Conservation (phyloP, 352 stramenopile genomes). For the Pythium phragmiticola region DNA sequence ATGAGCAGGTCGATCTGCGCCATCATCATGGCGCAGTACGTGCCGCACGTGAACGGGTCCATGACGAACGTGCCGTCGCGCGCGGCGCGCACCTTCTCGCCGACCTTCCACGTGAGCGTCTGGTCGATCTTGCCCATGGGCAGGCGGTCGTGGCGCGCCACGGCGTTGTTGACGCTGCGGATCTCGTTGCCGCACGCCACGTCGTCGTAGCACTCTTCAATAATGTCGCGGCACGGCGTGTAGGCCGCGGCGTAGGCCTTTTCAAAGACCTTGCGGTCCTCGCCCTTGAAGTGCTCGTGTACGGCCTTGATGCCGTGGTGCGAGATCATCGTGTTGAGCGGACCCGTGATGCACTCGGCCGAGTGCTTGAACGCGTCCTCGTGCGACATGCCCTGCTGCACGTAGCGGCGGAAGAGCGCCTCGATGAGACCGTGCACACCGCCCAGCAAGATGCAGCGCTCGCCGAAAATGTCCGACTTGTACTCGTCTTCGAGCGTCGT, state of each 20-base stretch:
- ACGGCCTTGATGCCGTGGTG: slow-evolving; percentile 97
- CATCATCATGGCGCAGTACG: slow-evolving; percentile 99
- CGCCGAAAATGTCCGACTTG: slow-evolving; percentile 98
- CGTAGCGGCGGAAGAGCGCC: slow-evolving; percentile 96
- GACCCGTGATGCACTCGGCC: slow-evolving; percentile 96
- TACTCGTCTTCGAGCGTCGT: slow-evolving; percentile 97
- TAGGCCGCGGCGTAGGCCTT: slow-evolving; percentile 96
- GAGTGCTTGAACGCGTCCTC: slow-evolving; percentile 97
- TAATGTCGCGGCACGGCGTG: slow-evolving; percentile 95
- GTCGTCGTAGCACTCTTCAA: slow-evolving; percentile 99
- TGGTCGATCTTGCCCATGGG: slow-evolving; percentile 98
- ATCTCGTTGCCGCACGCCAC: slow-evolving; percentile 98
- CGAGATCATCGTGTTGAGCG: slow-evolving; percentile 97
- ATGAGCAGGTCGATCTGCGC: slow-evolving; percentile 97
- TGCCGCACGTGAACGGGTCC: slow-evolving; percentile 96
- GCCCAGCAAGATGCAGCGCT: slow-evolving; percentile 96
- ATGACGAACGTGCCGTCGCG: slow-evolving; percentile 96
- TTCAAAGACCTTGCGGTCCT: slow-evolving; percentile 94
- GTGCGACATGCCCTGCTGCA: slow-evolving; percentile 91
- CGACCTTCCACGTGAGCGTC: slow-evolving; percentile 96
- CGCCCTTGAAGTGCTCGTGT: slow-evolving; percentile 91
- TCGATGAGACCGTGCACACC: slow-evolving; percentile 98
- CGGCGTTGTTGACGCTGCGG: slow-evolving; percentile 97
- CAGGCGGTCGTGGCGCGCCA: slow-evolving; percentile 92
- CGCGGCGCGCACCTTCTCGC: slow-evolving; percentile 93